phyloP scores from a whole-genome alignment of 306 rosid genomes.

The Prunus armeniaca region DNA sequence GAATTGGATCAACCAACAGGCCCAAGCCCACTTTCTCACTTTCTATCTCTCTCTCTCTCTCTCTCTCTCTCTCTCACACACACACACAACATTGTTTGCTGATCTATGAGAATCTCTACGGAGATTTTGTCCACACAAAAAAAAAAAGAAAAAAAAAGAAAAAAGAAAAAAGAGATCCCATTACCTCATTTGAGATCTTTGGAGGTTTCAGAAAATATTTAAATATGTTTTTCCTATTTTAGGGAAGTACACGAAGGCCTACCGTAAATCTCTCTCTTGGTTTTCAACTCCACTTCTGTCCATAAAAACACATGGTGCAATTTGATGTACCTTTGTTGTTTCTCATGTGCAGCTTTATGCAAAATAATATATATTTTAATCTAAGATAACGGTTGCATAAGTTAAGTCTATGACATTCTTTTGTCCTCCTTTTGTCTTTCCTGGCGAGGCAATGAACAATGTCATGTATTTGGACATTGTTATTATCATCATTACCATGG shows the following conservation, averaged over 20 bases:
- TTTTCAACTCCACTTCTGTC: constrained; percentile 24
- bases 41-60: too few species aligned
- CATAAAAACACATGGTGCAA: constrained; percentile 14
- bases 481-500: too few species aligned
- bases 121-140: too few species aligned
- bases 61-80: too few species aligned
- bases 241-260: constrained; percentile 30
- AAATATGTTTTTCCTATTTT: constrained; percentile 20
- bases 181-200: background rate
- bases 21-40: too few species aligned
- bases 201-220: background rate
- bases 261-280: background rate
- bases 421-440: background rate
- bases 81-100: too few species aligned
- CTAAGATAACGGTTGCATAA: background rate
- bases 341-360: constrained; percentile 10
- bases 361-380: background rate
- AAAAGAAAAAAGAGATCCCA: too few species aligned
- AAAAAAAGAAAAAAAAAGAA: too few species aligned
- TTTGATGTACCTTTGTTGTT: constrained; percentile 38
- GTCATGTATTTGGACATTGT: too few species aligned
- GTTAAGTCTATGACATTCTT: background rate
- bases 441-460: too few species aligned
- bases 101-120: too few species aligned
- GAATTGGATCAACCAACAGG: too few species aligned